Base-by-base conservation (phyloP, 176 grass and related monocot genomes). In the Aegilops longissima region DNA sequence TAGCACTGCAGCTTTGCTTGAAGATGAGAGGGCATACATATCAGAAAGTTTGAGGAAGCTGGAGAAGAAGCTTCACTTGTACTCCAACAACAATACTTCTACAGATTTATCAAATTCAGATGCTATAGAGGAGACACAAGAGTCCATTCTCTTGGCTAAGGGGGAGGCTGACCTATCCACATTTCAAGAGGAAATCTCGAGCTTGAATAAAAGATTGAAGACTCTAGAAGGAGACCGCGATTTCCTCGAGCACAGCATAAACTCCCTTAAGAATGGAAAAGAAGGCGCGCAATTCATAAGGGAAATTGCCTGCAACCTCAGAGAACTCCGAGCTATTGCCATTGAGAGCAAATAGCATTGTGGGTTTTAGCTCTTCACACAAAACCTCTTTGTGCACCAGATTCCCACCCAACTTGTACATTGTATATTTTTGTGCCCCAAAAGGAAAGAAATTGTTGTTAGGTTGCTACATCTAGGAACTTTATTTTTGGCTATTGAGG, bases 171-270 rank as follows among this genome's bases (percentile, higher is more conserved):
- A 93, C 61, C 13, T 87, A 80, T 49, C 36, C 71, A 71, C 82
- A 76, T 52, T 95, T 66, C 76, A 91, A 52, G 73, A 93, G 70
- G 89, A 95, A 82, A 78, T 93, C 59, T 82, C 82, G 65, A 64
- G 52, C 7, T 84, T 93, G 84, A 85, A 86, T 63, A 76, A 70
- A 84, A 93, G 91, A 73, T 78, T 95, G 80, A 84, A 85, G 61
- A 88, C 68, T 47, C 86, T 95, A 70, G 88, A 92, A 82, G 86
- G 83, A 61, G 93, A 93, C 83, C 78, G 34, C 4, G 82, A 87
- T 85, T 93, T 95, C 84, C 84, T 95, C 76, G 93, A 91, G 70
- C 93, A 93, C 33, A 90, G 88, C 61, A 85, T 91, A 66, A 95
- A 95, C 78, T 91, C 91, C 77, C 93, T 93, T 31, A 91, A 62